A percentile compares a stretch with the other conserved stretches of the same genome.
Evolutionary conservation across 495 filamentous ascomycete genomes (phyloP).

Genomic region (Hyaloscypha bicolor): DNA sequence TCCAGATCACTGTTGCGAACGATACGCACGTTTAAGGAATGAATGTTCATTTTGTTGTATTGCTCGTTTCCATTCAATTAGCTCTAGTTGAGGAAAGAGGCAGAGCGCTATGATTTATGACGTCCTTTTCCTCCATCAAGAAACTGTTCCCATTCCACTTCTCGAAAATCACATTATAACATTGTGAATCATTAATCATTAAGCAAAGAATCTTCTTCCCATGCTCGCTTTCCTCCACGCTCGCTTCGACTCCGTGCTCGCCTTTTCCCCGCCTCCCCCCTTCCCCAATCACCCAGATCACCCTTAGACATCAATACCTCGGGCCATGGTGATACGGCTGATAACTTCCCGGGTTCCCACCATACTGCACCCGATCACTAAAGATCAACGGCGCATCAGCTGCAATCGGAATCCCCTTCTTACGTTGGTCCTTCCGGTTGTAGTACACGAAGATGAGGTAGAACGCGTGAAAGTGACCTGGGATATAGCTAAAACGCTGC

Average conservation of each 20-base stretch:
- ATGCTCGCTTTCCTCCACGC: not conserved
- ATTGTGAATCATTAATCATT: not conserved
- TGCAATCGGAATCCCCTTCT: constrained; percentile 47
- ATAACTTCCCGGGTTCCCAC: constrained; percentile 44
- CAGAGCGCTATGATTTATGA: not conserved
- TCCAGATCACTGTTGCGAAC: not conserved
- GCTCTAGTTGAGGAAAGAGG: not conserved
- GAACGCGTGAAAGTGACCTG: constrained; percentile 87
- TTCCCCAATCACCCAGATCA: not conserved
- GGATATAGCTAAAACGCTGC: constrained; percentile 58
- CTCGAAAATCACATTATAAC: not conserved
- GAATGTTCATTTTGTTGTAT: not conserved
- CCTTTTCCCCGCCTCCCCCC: not conserved
- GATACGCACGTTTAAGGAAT: not conserved
- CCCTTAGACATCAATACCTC: not conserved
- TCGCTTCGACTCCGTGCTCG: too few relatives aligned
- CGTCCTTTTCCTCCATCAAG: not conserved
- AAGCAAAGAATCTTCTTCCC: not conserved
- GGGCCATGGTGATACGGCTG: not conserved
- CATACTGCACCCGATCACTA: constrained; percentile 74
- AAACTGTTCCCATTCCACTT: not conserved
- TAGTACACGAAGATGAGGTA: constrained; percentile 91
- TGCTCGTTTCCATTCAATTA: not conserved
- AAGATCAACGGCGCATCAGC: constrained; percentile 73
- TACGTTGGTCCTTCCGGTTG: constrained; percentile 62